These are phyloP conservation scores for Hymenoscyphus infarciens DNA, from an alignment of 2,329 filamentous ascomycete genomes.

Conservation along the genomic window DNA sequence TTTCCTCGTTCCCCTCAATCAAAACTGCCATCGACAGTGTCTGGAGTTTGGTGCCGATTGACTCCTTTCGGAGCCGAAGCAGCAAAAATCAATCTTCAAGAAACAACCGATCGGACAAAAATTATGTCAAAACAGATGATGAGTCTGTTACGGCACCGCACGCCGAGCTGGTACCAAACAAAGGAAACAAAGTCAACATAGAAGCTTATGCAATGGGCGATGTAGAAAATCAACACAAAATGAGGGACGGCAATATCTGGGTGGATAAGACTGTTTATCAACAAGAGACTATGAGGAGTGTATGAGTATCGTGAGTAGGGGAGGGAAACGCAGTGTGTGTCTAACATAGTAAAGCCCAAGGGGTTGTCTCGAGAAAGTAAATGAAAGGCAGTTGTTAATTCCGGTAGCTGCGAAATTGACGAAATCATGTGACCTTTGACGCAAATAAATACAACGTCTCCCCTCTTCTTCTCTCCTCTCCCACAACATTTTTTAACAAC, in stretches of 20 bases:
- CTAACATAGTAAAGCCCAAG: neutral
- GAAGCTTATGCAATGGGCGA: neutral
- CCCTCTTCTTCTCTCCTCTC: neutral
- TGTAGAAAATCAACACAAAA: neutral
- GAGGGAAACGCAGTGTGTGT: neutral
- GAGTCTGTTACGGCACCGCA: slow-evolving; percentile 1
- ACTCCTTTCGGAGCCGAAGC: neutral
- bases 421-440: neutral
- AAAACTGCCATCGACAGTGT: neutral
- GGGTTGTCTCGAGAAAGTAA: neutral
- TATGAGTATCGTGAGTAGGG: neutral
- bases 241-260: neutral
- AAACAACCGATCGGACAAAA: neutral
- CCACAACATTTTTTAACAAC: neutral
- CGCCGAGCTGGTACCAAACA: neutral
- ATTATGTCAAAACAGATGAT: slow-evolving; percentile 1
- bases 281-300: slow-evolving; percentile 2
- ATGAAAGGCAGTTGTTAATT: neutral
- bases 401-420: neutral
- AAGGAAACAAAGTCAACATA: neutral
- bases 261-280: slow-evolving; percentile 1
- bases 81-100: neutral
- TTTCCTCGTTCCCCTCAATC: neutral
- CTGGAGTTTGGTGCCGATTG: slow-evolving; percentile 43
- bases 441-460: slow-evolving; percentile 3